These are phyloP conservation scores for Pleurozium schreberi DNA, from an alignment of 225 moss, liverwort and hornwort species.

Conservation along the genomic window DNA sequence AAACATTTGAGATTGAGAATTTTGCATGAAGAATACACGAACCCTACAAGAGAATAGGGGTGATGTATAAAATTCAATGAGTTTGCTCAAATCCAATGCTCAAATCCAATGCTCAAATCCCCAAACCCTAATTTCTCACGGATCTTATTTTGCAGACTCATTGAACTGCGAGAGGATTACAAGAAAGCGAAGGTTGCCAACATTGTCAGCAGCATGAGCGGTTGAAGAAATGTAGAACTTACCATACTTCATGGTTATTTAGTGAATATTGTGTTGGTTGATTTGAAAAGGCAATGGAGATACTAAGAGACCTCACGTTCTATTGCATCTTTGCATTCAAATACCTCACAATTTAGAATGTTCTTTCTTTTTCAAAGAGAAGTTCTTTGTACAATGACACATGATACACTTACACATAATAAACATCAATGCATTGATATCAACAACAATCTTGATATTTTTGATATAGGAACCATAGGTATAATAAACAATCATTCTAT, in stretches of 20 bases:
- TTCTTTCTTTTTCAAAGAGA: background rate
- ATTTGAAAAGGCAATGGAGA: too few species aligned
- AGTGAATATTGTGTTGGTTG: too few species aligned
- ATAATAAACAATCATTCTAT: too few species aligned
- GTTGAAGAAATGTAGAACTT: slow-evolving; percentile 1
- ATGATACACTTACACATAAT: background rate
- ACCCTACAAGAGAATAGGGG: background rate
- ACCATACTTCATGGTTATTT: too few species aligned
- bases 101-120: too few species aligned
- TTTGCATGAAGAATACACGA: background rate
- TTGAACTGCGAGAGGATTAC: slow-evolving; percentile 47
- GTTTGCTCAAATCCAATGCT: background rate
- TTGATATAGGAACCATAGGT: too few species aligned
- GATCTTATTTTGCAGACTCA: slow-evolving; percentile 13
- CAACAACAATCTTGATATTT: background rate
- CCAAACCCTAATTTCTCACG: background rate
- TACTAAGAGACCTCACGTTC: too few species aligned
- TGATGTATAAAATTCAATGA: background rate
- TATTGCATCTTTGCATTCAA: too few species aligned
- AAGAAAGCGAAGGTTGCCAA: slow-evolving; percentile 41
- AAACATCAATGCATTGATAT: background rate
- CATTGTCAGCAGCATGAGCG: slow-evolving; percentile 5
- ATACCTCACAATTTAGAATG: too few species aligned
- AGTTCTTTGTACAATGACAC: background rate
- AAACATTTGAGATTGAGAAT: background rate